phyloP scores from a whole-genome alignment of 2,329 filamentous ascomycete genomes.

The Metarhizium anisopliae region DNA sequence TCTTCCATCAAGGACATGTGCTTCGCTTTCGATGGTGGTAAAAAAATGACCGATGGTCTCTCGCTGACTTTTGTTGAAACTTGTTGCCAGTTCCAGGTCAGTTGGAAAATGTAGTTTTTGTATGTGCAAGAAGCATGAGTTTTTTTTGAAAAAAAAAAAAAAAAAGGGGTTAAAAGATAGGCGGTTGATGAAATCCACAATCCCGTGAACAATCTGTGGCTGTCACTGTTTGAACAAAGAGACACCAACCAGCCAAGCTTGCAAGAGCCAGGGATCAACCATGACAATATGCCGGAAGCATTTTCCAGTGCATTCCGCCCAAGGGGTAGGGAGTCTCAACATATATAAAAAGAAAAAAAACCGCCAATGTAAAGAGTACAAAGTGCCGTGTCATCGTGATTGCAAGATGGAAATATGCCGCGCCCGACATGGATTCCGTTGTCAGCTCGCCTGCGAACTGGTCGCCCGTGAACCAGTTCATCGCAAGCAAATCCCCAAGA shows the following conservation, averaged over 20 bases:
- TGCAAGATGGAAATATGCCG: constrained; percentile 13
- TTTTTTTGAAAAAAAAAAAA: constrained; percentile 7
- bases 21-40: not conserved
- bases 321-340: not conserved
- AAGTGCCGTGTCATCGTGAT: constrained; percentile 25
- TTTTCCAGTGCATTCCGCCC: not conserved
- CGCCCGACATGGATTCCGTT: constrained; percentile 17
- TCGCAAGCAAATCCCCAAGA: constrained; percentile 2
- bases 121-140: constrained; percentile 3
- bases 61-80: not conserved
- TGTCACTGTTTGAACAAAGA: not conserved
- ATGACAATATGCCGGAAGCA: not conserved
- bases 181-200: not conserved
- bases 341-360: not conserved
- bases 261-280: not conserved
- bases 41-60: not conserved
- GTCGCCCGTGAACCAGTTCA: constrained; percentile 4
- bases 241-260: not conserved
- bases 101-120: not conserved
- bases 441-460: constrained; percentile 7
- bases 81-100: not conserved
- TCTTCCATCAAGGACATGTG: not conserved
- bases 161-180: not conserved
- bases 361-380: not conserved
- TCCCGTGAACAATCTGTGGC: not conserved